These are phyloP conservation scores for Candolleomyces efflorescens DNA, from an alignment of 768 basidiomycete species.

Conservation along the genomic window DNA sequence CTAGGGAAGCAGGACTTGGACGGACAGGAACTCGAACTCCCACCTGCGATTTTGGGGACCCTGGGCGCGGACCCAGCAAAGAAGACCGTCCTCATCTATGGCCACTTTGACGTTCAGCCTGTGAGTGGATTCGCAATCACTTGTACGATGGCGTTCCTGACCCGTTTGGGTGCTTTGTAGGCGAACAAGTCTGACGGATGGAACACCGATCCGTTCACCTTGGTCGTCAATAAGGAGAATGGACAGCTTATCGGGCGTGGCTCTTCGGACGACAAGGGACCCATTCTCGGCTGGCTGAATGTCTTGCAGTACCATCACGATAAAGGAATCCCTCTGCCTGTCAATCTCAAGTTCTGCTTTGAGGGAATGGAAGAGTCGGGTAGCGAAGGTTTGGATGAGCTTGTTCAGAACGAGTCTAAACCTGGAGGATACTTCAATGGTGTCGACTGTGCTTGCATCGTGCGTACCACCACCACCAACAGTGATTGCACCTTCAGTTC, in stretches of 20 bases:
- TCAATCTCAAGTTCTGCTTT: constrained; percentile 89
- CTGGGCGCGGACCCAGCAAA: constrained; percentile 83
- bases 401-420: constrained; percentile 71
- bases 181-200: constrained; percentile 70
- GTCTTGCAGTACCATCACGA: constrained; percentile 80
- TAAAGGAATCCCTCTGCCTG: constrained; percentile 67
- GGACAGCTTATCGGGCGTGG: constrained; percentile 80
- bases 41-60: constrained; percentile 78
- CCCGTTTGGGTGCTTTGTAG: constrained; percentile 15
- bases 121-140: constrained; percentile 34
- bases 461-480: constrained; percentile 28
- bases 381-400: constrained; percentile 84
- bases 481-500: not conserved
- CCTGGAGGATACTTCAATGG: constrained; percentile 80
- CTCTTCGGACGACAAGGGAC: constrained; percentile 89
- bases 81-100: constrained; percentile 92
- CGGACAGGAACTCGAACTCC: constrained; percentile 68
- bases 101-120: constrained; percentile 95
- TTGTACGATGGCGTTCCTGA: not conserved
- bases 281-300: constrained; percentile 85
- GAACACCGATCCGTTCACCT: constrained; percentile 80
- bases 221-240: constrained; percentile 43
- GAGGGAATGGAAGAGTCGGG: constrained; percentile 99
- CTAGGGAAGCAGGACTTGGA: constrained; percentile 70
- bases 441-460: constrained; percentile 92